phyloP scores from a whole-genome alignment of 495 filamentous ascomycete species.

The Aeminium ludgeri region DNA sequence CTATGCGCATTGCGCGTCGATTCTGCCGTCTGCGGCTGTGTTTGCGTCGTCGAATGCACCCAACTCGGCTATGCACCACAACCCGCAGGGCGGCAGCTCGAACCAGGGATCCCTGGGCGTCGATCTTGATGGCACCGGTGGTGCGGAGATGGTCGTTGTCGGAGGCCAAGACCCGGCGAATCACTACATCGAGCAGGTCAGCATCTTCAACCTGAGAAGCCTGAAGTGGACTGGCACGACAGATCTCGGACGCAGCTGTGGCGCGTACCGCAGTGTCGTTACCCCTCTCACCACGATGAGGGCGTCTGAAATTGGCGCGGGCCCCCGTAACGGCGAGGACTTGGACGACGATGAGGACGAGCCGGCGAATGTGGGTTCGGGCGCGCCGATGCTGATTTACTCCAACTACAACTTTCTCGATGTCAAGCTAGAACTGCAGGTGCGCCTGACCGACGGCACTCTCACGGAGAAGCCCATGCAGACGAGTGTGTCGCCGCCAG shows the following conservation, averaged over 20 bases:
- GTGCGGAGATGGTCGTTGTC: constrained; percentile 93
- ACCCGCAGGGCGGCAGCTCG: constrained; percentile 58
- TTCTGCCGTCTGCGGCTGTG: constrained; percentile 69
- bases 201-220: constrained; percentile 92
- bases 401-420: constrained; percentile 98
- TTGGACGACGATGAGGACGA: constrained; percentile 27
- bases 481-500: constrained; percentile 71
- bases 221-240: constrained; percentile 87
- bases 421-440: constrained; percentile 85
- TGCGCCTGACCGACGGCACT: constrained; percentile 68
- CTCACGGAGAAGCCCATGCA: constrained; percentile 79
- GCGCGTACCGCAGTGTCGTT: constrained; percentile 89
- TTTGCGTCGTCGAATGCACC: constrained; percentile 73
- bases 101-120: constrained; percentile 78
- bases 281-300: constrained; percentile 57
- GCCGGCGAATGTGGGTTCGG: constrained; percentile 31
- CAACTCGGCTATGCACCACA: constrained; percentile 73
- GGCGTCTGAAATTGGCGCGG: constrained; percentile 54
- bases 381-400: constrained; percentile 86
- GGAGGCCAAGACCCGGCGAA: constrained; percentile 95
- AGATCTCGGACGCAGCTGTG: constrained; percentile 71
- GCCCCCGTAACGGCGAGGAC: constrained; percentile 21
- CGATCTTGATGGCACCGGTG: constrained; percentile 73
- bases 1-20: constrained; percentile 92
- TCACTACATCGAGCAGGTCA: constrained; percentile 96